Evolutionary conservation across 1,284 basidiomycete genomes (phyloP), one percentile per base, ranked within the genome.

Genomic region (Irpex rosettiformis): DNA sequence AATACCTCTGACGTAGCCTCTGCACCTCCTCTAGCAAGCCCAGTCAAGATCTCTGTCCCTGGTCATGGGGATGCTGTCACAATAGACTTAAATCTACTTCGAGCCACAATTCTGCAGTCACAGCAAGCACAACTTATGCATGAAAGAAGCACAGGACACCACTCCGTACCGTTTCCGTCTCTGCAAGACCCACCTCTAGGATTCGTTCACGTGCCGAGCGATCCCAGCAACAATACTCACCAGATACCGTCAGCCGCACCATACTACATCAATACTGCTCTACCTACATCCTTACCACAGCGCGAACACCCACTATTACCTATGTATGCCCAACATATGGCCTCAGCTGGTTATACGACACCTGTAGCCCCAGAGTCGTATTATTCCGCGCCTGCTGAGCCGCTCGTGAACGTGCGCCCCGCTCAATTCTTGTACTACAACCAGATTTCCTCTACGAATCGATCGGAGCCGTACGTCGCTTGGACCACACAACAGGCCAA

Each of bases 401-500:
- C 29, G 13, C 27, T 30, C 8, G 25, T 25, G 45, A 21, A 24
- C 28, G 33, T 25, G 21, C 21, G 33, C 13, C 54, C n/a, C 48
- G 48, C 49, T 29, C 58, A 55, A 22, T 43, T 56, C 48, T 27
- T 59, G 30, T 56, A 59, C 21, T 52, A 59, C 30, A 29, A 59
- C 49, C 58, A 55, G 24, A 27, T 59, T 8, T 24, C 37, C 21
- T 51, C 25, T 25, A 27, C 45, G 11, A 53, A 59, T 24, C 54
- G 52, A 3, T 30, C 43, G 30, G 37, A 40, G 22, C 56, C 28
- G 22, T 37, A 54, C 49, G 51, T 59, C 21, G 47, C 29, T 10
- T 59, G 58, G 58, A 52, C 16, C 16, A 43, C 56, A 40, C 33
- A 52, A 3, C 21, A 43, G 33, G 29, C 30, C n/a, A 62, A 66